phyloP scores from a whole-genome alignment of 768 basidiomycete species.

The Collybiopsis luxurians region DNA sequence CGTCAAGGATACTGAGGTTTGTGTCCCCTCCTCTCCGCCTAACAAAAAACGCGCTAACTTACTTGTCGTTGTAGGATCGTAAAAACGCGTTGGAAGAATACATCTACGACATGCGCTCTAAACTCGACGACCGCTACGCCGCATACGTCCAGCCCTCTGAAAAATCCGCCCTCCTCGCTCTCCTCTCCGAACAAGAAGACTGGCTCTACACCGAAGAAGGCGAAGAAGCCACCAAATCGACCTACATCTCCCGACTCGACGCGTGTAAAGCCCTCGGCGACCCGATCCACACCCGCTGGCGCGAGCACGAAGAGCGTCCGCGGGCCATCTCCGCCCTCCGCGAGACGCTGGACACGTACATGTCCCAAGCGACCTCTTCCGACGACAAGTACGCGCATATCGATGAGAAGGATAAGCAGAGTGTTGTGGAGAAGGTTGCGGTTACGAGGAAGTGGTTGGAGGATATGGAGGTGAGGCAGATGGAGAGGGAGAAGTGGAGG shows the following conservation, averaged over 20 bases:
- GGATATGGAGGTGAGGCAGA: slow-evolving; percentile 84
- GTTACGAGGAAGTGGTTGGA: slow-evolving; percentile 94
- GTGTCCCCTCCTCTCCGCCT: neutral
- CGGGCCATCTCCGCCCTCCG: slow-evolving; percentile 72
- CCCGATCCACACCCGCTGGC: slow-evolving; percentile 80
- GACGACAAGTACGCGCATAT: slow-evolving; percentile 93
- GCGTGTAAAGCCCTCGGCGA: slow-evolving; percentile 83
- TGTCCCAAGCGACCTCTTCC: slow-evolving; percentile 73
- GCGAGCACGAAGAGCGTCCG: slow-evolving; percentile 80
- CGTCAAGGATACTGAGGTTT: slow-evolving; percentile 94
- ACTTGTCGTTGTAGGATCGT: slow-evolving; percentile 70
- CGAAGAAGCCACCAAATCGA: slow-evolving; percentile 93
- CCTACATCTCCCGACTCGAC: slow-evolving; percentile 85
- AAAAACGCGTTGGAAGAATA: slow-evolving; percentile 99
- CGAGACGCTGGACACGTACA: slow-evolving; percentile 85
- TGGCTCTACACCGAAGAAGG: slow-evolving; percentile 97
- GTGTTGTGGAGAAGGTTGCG: slow-evolving; percentile 86
- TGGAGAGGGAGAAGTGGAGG: slow-evolving; percentile 75
- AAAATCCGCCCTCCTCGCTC: slow-evolving; percentile 70
- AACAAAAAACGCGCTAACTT: neutral
- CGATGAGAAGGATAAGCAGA: slow-evolving; percentile 82
- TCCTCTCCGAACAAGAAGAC: slow-evolving; percentile 81
- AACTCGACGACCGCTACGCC: slow-evolving; percentile 87
- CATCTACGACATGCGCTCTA: slow-evolving; percentile 92
- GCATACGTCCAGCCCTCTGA: slow-evolving; percentile 71